phyloP scores from a whole-genome alignment of 1,284 basidiomycete species.

The Heterobasidion parviporum region DNA sequence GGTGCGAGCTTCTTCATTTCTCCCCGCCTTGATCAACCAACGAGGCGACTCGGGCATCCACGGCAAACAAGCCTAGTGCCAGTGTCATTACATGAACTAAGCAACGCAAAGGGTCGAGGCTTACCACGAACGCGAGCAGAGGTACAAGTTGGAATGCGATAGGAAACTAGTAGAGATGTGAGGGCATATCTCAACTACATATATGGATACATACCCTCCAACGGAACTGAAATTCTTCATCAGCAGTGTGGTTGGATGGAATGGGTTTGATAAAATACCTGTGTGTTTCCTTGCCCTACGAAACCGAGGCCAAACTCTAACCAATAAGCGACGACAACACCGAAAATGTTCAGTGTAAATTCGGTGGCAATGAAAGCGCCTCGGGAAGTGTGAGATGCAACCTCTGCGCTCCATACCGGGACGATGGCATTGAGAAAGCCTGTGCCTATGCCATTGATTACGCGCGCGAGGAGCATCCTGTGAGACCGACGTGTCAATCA shows the following conservation, averaged over 20 bases:
- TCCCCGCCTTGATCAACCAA: constrained; percentile 46
- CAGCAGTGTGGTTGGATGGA: no score
- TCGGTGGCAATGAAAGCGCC: constrained; percentile 28
- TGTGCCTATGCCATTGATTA: constrained; percentile 45
- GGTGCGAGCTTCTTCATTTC: constrained; percentile 33
- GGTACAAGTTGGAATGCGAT: constrained; percentile 43
- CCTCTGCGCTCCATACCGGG: constrained; percentile 43
- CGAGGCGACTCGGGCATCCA: constrained; percentile 42
- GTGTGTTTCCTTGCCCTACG: constrained; percentile 33
- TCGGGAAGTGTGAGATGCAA: constrained; percentile 36
- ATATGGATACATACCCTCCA: constrained; percentile 26
- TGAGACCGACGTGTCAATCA: background rate
- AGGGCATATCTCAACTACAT: background rate
- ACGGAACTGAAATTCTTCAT: constrained; percentile 10
- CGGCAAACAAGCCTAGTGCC: constrained; percentile 1
- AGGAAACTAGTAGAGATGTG: constrained; percentile 25
- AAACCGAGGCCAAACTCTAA: constrained; percentile 43
- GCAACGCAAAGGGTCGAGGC: background rate
- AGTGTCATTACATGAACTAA: background rate
- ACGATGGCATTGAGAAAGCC: constrained; percentile 45
- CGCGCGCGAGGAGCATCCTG: constrained; percentile 43
- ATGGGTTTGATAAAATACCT: constrained; percentile 14
- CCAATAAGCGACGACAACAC: constrained; percentile 49
- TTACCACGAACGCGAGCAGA: constrained; percentile 33
- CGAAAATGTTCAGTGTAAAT: constrained; percentile 39